Base-by-base conservation (phyloP, 352 stramenopile species). In the Peronosclerospora sorghi region DNA sequence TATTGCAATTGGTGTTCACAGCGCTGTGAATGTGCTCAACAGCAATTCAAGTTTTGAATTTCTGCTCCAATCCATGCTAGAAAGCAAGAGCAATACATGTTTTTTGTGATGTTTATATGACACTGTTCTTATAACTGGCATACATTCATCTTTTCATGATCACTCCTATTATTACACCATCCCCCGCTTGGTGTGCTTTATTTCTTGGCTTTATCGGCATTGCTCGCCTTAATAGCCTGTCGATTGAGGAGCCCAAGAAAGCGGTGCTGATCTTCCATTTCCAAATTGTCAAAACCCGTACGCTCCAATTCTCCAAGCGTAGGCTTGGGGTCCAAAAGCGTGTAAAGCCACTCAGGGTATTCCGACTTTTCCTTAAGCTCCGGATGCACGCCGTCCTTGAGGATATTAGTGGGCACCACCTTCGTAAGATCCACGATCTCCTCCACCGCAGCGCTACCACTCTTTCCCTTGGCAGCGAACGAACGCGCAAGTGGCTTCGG, bases 151-250 rank as follows among this genome's bases (percentile, higher is more conserved):
- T n/a, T n/a, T n/a, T n/a, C n/a, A n/a, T n/a, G n/a, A n/a, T n/a
- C n/a, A n/a, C n/a, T n/a, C n/a, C n/a, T 4, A 32, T 44, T 19
- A 32, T 35, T 54, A 44, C 45, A 30, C 26, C 20, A 10, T 38
- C 32, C 30, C 34, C 48, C 34, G 17, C 24, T 8, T 45, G 10
- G 32, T 50, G 18, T 51, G 32, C 41, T 27, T 54, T 88, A 91
- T 58, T 91, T 91, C 71, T 91, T 91, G 39, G 78, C 75, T 70
- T 89, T 92, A 45, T 65, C 62, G 19, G 63, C 71, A 57, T 92
- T 92, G 49, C 66, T 83, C 30, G 41, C 54, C 64, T 89, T 89
- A 32, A 92, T 62, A 38, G 65, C 47, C 27, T 65, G 62, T 52
- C 76, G 74, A 55, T 89, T 89, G 39, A 65, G 59, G 29, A 92